phyloP scores from a whole-genome alignment of 768 basidiomycete genomes.

The Serendipita sp. region DNA sequence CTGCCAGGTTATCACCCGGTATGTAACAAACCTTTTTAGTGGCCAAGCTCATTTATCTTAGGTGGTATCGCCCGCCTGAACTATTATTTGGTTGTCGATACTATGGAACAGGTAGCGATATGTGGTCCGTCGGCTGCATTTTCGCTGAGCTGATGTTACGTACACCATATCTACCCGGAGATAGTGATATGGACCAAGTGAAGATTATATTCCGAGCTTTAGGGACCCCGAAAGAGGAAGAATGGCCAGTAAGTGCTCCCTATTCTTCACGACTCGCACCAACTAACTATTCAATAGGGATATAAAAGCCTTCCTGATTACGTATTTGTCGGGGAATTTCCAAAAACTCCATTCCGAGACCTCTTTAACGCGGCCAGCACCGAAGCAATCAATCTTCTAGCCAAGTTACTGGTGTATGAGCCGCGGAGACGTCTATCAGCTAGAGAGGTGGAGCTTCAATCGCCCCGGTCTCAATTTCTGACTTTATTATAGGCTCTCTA shows the following conservation, averaged over 20 bases:
- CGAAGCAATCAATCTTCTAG: constrained; percentile 70
- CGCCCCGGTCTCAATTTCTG: background rate
- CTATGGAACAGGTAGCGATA: constrained; percentile 83
- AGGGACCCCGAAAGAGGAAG: constrained; percentile 90
- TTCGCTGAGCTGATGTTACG: constrained; percentile 95
- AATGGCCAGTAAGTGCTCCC: constrained; percentile 69
- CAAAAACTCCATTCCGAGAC: constrained; percentile 63
- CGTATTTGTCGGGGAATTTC: constrained; percentile 70
- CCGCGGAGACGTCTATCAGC: constrained; percentile 70
- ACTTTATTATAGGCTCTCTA: constrained; percentile 44
- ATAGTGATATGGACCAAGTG: constrained; percentile 91
- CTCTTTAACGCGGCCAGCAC: constrained; percentile 83
- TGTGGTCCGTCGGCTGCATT: constrained; percentile 97
- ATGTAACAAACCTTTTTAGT: constrained; percentile 15
- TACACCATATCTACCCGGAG: constrained; percentile 88
- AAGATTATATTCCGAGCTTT: constrained; percentile 88
- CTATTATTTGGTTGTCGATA: constrained; percentile 73
- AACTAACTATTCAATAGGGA: constrained; percentile 34
- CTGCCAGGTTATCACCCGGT: constrained; percentile 95
- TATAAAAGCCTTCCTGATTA: constrained; percentile 86
- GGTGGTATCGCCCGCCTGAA: constrained; percentile 97
- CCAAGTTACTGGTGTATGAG: constrained; percentile 67
- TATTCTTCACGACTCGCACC: background rate
- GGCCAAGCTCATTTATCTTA: constrained; percentile 18
- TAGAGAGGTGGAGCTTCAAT: constrained; percentile 41